Evolutionary conservation across 2,329 filamentous ascomycete species (phyloP), one percentile per base, ranked within the genome.

Genomic region (Penicillium italicum): DNA sequence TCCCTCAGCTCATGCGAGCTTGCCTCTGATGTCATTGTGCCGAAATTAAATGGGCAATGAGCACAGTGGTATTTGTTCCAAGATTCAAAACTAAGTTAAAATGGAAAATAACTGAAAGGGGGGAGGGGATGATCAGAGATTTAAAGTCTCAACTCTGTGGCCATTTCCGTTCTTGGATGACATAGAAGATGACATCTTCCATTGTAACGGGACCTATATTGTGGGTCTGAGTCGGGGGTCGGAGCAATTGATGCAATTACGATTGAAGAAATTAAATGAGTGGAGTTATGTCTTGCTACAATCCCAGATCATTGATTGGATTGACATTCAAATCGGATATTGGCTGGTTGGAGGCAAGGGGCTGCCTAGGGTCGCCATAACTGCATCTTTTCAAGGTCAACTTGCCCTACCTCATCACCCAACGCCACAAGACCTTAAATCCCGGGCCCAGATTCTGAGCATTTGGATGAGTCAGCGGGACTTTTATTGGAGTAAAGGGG

Each of bases 1-100:
- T 51, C 53, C 34, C 7, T 37, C 12, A 34, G 41, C 47, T 55
- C 53, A 10, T 46, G 4, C 2, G 53, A 51, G 47, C 34, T 38
- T 12, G 26, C 22, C 5, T 45, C 47, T 9, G 47, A 55, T 4
- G 34, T 18, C 53, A 55, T 55, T 7, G 33, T 37, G 45, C 14
- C 26, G 30, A 26, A 12, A 18, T 24, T 3, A 5, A 6, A 18
- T n/a, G 3, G 34, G 20, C 14, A 28, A 36, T 4, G 31, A 36
- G 30, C 12, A 14, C 16, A 22, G 12, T 2, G 6, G 31, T 48
- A 8, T 33, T 28, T 14, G 1, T 1, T 34, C 6, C 37, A 37
- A 26, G 14, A 12, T 36, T 37, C 1, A 9, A 22, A 30, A 30
- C n/a, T 1, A 20, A 12, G 18, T 33, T 42, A 28, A 34, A 11